Conservation (phyloP, 257 asterid genomes). For the Phtheirospermum japonicum region DNA sequence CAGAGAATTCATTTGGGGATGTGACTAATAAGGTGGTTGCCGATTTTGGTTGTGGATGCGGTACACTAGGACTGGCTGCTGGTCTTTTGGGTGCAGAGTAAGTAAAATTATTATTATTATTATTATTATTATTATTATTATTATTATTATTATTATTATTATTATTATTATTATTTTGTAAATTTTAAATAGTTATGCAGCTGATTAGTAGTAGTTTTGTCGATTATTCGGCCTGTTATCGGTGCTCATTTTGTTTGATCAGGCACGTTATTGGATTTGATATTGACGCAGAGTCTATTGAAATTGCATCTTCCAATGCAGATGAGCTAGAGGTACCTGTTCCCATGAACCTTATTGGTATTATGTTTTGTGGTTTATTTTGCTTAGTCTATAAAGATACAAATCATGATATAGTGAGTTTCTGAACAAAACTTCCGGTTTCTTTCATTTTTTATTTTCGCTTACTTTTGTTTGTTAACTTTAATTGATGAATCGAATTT, state of each 20-base stretch:
- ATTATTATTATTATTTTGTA: too few species aligned
- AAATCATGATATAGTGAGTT: not conserved
- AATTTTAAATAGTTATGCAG: conserved; percentile 7
- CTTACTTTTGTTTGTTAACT: not conserved
- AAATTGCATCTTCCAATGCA: conserved; percentile 80
- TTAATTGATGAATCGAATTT: conserved; percentile 21
- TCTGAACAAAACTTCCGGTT: not conserved
- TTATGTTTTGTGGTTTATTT: conserved; percentile 1
- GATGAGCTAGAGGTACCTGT: conserved; percentile 72
- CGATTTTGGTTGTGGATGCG: conserved; percentile 98
- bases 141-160: too few species aligned
- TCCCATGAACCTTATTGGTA: not conserved
- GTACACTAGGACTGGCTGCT: conserved; percentile 93
- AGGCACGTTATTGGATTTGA: conserved; percentile 81
- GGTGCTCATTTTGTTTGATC: conserved; percentile 28
- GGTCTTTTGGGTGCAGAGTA: conserved; percentile 87
- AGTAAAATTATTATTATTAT: conserved; percentile 28
- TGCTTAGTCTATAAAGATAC: conserved; percentile 11
- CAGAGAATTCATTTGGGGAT: conserved; percentile 88
- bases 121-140: too few species aligned
- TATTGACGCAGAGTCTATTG: conserved; percentile 77
- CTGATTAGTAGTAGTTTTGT: not conserved
- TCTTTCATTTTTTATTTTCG: not conserved
- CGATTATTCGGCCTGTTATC: not conserved
- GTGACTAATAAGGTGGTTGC: conserved; percentile 81